Conservation (phyloP, 495 filamentous ascomycete species). For the Lasiosphaeris hirsuta region DNA sequence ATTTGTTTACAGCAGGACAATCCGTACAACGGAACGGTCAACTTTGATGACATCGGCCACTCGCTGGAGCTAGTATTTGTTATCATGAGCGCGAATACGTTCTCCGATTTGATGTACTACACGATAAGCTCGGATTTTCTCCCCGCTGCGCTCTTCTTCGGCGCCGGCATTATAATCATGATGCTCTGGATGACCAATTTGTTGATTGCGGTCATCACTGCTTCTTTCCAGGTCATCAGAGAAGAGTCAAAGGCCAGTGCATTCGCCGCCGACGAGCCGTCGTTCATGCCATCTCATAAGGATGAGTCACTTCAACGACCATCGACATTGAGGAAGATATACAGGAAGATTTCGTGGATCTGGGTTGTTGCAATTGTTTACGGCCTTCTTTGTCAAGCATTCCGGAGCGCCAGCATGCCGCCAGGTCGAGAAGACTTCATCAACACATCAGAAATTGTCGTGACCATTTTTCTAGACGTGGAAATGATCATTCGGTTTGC, state of each 20-base stretch:
- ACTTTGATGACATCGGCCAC: constrained; percentile 91
- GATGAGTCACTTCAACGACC: constrained; percentile 45
- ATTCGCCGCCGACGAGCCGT: constrained; percentile 70
- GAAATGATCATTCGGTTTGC: constrained; percentile 81
- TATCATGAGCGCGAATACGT: constrained; percentile 97
- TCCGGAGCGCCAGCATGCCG: constrained; percentile 74
- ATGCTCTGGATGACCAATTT: constrained; percentile 96
- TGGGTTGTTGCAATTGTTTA: constrained; percentile 81
- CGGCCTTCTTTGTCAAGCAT: constrained; percentile 68
- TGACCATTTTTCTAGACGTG: constrained; percentile 73
- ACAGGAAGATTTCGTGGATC: constrained; percentile 67
- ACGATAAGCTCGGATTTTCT: constrained; percentile 90
- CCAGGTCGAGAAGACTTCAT: constrained; percentile 45
- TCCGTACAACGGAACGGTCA: constrained; percentile 82
- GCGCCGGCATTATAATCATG: constrained; percentile 82
- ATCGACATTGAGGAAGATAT: constrained; percentile 62
- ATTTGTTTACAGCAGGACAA: constrained; percentile 74
- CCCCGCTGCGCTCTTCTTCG: constrained; percentile 79
- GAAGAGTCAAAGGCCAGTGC: constrained; percentile 94
- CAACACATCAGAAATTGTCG: constrained; percentile 65
- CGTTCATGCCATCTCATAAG: constrained; percentile 35
- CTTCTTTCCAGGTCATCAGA: constrained; percentile 96
- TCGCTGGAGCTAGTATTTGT: constrained; percentile 97
- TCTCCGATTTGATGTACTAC: constrained; percentile 89
- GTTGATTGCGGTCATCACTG: constrained; percentile 96